Conservation (phyloP, 2,329 filamentous ascomycete species). For the Microcera coccophila region DNA sequence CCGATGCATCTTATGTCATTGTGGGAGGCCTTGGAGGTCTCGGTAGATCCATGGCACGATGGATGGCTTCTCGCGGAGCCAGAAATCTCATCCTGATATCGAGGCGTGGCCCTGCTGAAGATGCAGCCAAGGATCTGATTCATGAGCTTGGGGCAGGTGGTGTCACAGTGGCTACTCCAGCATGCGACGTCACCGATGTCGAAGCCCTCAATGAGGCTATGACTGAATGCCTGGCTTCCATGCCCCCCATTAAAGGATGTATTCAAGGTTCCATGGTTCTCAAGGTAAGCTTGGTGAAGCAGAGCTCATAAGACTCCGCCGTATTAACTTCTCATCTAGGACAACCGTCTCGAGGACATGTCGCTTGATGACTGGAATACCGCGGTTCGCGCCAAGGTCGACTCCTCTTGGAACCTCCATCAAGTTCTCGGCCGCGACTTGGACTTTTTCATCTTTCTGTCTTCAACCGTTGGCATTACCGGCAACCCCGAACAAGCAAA, state of each 20-base stretch:
- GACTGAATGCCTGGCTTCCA: not conserved
- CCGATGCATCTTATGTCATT: slow-evolving; percentile 16
- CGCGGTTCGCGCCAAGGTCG: slow-evolving; percentile 32
- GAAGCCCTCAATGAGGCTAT: slow-evolving; percentile 12
- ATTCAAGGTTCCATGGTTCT: slow-evolving; percentile 30
- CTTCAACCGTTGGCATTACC: slow-evolving; percentile 1
- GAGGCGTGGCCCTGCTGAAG: slow-evolving; percentile 19
- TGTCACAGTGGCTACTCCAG: slow-evolving; percentile 2
- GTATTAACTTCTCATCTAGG: slow-evolving; percentile 15
- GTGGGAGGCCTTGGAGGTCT: slow-evolving; percentile 25
- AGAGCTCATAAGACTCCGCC: not conserved
- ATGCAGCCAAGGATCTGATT: slow-evolving; percentile 9
- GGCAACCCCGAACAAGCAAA: slow-evolving; percentile 12
- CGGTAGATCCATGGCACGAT: slow-evolving; percentile 18
- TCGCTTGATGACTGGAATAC: slow-evolving; percentile 21
- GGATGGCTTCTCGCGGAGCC: slow-evolving; percentile 17
- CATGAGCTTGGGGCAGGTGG: slow-evolving; percentile 7
- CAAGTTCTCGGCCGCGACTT: slow-evolving; percentile 10
- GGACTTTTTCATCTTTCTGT: slow-evolving; percentile 34
- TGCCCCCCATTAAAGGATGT: slow-evolving; percentile 22
- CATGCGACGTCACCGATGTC: slow-evolving; percentile 1
- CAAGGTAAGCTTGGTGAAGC: slow-evolving; percentile 4
- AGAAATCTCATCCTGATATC: slow-evolving; percentile 30
- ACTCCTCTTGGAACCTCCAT: slow-evolving; percentile 32
- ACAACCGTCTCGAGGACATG: slow-evolving; percentile 30